These are phyloP conservation scores for Penicillium argentinense DNA, from an alignment of 495 filamentous ascomycete genomes.

Conservation along the genomic window DNA sequence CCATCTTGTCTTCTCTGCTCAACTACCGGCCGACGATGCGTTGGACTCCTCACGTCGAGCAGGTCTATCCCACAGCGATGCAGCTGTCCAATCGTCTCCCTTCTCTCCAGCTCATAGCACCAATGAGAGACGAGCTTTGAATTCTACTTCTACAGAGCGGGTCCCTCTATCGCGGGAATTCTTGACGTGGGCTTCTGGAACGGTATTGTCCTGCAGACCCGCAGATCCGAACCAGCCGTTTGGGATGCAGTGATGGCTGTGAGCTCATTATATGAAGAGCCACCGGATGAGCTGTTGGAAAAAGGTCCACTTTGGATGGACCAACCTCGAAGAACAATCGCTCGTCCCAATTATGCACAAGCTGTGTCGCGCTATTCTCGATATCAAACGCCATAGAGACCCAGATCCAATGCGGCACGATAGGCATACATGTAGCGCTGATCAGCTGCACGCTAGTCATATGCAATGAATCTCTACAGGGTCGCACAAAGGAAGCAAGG, in stretches of 20 bases:
- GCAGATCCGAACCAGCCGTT: constrained; percentile 48
- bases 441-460: background rate
- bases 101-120: background rate
- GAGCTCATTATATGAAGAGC: background rate
- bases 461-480: background rate
- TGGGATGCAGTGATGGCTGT: constrained; percentile 29
- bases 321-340: background rate
- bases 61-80: background rate
- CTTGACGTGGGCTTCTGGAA: constrained; percentile 48
- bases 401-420: background rate
- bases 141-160: constrained; percentile 44
- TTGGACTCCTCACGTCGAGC: background rate
- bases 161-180: constrained; percentile 39
- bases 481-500: background rate
- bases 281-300: background rate
- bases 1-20: constrained; percentile 7
- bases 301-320: background rate
- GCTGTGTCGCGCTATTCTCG: background rate
- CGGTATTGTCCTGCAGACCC: constrained; percentile 46
- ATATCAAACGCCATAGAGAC: background rate
- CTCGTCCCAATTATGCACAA: background rate
- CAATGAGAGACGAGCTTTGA: constrained; percentile 19
- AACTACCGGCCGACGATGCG: constrained; percentile 9
- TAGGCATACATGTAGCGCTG: background rate
- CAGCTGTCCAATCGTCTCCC: background rate